A percentile compares a stretch with the other conserved stretches of the same genome.
These are phyloP conservation scores for Calamus simplicifolius DNA, from an alignment of 176 grass and related monocot genomes.

Conservation along the genomic window DNA sequence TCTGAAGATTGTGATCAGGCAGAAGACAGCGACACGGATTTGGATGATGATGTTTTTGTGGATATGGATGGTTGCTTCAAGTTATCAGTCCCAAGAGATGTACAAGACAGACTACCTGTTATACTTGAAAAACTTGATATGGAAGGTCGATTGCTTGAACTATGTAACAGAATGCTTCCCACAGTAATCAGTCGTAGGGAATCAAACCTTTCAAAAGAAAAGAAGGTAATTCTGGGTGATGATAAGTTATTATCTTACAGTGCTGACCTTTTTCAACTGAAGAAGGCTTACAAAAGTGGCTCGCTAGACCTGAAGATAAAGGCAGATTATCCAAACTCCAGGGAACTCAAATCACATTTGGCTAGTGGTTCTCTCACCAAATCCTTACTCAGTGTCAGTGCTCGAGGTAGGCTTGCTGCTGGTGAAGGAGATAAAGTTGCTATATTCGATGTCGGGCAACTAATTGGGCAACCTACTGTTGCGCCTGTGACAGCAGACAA, in stretches of 20 bases:
- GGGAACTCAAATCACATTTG: constrained; percentile 86
- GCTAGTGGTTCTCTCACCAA: constrained; percentile 75
- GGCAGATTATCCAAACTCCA: constrained; percentile 87
- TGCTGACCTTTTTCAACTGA: constrained; percentile 72
- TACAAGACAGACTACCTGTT: constrained; percentile 55
- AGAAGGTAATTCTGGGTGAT: constrained; percentile 65
- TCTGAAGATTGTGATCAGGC: constrained; percentile 62
- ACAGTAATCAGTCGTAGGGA: constrained; percentile 60
- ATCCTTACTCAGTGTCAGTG: constrained; percentile 67
- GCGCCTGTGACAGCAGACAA: constrained; percentile 82
- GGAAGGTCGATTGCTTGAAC: constrained; percentile 68
- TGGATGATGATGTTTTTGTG: constrained; percentile 74
- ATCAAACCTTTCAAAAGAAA: constrained; percentile 75
- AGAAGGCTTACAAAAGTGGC: constrained; percentile 95
- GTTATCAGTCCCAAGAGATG: constrained; percentile 58
- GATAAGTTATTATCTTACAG: constrained; percentile 48
- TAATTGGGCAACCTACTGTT: constrained; percentile 84
- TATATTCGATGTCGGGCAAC: constrained; percentile 93
- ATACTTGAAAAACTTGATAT: constrained; percentile 62
- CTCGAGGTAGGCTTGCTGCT: constrained; percentile 88
- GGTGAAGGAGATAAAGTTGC: constrained; percentile 97
- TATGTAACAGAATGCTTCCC: constrained; percentile 85
- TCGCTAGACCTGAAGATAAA: constrained; percentile 95
- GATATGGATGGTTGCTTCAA: constrained; percentile 65
- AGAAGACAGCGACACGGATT: constrained; percentile 82